Percentiles rank a stretch among this genome's conserved stretches.
These are phyloP conservation scores for Albugo laibachii DNA, from an alignment of 352 stramenopile genomes.

Conservation along the genomic window DNA sequence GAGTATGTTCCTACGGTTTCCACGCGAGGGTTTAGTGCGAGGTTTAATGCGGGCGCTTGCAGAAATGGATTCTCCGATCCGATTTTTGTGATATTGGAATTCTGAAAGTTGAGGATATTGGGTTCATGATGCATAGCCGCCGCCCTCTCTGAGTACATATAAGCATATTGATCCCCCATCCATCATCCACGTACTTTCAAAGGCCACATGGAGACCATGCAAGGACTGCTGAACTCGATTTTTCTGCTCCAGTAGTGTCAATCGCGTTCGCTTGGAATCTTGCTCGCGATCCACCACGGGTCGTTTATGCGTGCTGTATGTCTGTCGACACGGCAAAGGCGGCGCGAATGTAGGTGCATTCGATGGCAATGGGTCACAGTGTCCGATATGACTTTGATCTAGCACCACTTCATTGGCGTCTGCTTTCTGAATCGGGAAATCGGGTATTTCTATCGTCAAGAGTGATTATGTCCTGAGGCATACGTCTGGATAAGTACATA, in stretches of 20 bases:
- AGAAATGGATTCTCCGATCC: conserved; percentile 27
- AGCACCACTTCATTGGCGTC: conserved; percentile 18
- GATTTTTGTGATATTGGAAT: conserved; percentile 24
- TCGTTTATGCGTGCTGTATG: conserved; percentile 30
- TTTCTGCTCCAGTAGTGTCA: conserved; percentile 35
- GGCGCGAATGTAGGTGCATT: conserved; percentile 31
- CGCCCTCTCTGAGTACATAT: conserved; percentile 10
- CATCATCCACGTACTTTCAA: conserved; percentile 13
- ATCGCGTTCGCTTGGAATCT: conserved; percentile 24
- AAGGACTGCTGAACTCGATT: conserved; percentile 36
- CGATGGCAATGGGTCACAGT: conserved; percentile 20
- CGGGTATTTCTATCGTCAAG: conserved; percentile 13
- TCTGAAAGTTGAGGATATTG: conserved; percentile 14
- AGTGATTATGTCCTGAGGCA: neutral
- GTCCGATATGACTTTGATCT: conserved; percentile 33
- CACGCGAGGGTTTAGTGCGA: neutral
- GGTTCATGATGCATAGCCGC: conserved; percentile 20
- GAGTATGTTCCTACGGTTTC: too few species aligned
- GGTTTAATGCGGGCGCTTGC: neutral
- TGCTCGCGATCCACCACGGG: conserved; percentile 31
- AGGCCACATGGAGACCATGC: conserved; percentile 21
- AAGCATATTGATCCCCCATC: neutral
- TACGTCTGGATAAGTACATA: neutral
- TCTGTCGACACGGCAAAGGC: conserved; percentile 30
- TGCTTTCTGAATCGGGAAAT: conserved; percentile 28